Percentiles rank a stretch among this genome's conserved stretches.
These are phyloP conservation scores for Neurospora sp. DNA, from an alignment of 495 filamentous ascomycete genomes.

Conservation along the genomic window DNA sequence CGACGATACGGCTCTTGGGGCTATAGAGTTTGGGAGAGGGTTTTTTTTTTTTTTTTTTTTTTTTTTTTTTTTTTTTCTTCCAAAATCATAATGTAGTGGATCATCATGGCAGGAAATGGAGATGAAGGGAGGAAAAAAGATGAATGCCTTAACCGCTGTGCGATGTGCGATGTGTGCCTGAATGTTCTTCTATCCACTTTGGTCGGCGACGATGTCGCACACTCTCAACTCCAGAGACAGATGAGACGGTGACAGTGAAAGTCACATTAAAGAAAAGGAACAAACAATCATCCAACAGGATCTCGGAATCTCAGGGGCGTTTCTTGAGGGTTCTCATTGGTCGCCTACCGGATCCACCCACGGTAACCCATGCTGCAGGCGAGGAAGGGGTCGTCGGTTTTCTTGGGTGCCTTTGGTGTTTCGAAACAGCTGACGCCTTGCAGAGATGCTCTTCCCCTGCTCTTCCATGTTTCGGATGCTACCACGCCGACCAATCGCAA, in stretches of 20 bases:
- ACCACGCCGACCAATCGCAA: background rate
- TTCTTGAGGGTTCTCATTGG: conserved; percentile 13
- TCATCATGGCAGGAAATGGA: background rate
- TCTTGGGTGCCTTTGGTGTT: conserved; percentile 10
- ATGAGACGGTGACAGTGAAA: background rate
- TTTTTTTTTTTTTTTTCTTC: background rate
- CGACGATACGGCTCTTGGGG: background rate
- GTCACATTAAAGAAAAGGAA: background rate
- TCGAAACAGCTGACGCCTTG: conserved; percentile 16
- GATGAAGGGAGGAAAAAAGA: background rate
- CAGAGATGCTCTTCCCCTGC: background rate
- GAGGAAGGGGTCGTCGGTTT: background rate
- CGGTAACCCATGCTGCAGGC: conserved; percentile 8
- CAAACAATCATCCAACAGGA: conserved; percentile 11
- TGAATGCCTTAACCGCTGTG: background rate
- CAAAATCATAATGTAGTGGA: background rate
- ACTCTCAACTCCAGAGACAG: background rate
- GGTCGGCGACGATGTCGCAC: background rate
- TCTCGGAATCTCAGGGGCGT: background rate
- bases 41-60: background rate
- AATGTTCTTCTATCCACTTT: background rate
- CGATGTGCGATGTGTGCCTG: background rate
- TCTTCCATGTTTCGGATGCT: background rate
- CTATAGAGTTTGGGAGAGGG: background rate
- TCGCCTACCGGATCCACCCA: background rate